These are phyloP conservation scores for Calonectria pseudoreteaudii DNA, from an alignment of 2,329 filamentous ascomycete genomes.

Conservation along the genomic window DNA sequence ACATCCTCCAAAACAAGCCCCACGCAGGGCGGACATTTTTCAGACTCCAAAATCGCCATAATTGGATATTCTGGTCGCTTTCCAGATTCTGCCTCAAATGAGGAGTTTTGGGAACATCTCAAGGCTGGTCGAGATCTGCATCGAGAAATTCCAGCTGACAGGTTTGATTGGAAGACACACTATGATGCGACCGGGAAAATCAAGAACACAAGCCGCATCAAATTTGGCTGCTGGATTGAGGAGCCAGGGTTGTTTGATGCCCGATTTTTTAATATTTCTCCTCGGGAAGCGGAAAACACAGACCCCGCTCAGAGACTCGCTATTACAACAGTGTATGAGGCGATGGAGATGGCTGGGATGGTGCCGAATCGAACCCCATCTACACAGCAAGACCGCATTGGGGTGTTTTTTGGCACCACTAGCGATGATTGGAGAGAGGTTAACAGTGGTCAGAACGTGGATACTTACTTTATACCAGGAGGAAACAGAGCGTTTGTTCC, in stretches of 20 bases:
- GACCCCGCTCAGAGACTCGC: conserved; percentile 83
- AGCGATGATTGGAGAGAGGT: conserved; percentile 84
- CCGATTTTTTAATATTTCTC: conserved; percentile 86
- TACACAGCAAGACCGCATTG: conserved; percentile 70
- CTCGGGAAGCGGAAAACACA: conserved; percentile 78
- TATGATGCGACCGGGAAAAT: conserved; percentile 75
- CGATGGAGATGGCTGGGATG: conserved; percentile 80
- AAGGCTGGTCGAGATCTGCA: conserved; percentile 76
- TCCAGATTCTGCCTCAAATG: conserved; percentile 56
- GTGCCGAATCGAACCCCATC: conserved; percentile 76
- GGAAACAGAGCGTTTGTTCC: conserved; percentile 38
- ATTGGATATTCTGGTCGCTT: conserved; percentile 70
- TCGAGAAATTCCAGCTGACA: conserved; percentile 70
- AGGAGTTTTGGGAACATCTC: conserved; percentile 73
- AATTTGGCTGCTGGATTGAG: conserved; percentile 77
- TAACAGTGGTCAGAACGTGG: conserved; percentile 78
- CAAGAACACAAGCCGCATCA: conserved; percentile 76
- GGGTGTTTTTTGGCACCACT: conserved; percentile 80
- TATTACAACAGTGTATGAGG: conserved; percentile 81
- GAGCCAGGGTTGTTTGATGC: conserved; percentile 81
- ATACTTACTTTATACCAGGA: conserved; percentile 64
- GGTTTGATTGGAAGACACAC: conserved; percentile 76
- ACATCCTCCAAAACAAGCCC: background rate
- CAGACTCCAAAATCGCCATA: conserved; percentile 77
- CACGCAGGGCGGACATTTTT: conserved; percentile 22